phyloP scores from a whole-genome alignment of 2,329 filamentous ascomycete species.

The Penicillium sp. region DNA sequence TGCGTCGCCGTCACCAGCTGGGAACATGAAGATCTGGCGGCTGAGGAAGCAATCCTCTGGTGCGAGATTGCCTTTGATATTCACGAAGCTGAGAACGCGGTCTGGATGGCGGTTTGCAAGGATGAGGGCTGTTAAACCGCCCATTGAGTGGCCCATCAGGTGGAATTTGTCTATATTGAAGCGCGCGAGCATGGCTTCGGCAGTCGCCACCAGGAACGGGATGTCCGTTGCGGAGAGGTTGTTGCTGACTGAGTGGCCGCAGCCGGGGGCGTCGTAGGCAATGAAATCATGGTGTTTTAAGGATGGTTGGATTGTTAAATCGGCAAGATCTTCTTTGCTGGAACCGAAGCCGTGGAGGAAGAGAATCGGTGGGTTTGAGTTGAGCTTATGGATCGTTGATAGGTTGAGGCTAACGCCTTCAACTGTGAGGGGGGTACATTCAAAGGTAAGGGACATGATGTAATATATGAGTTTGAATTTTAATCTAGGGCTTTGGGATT shows the following conservation, averaged over 20 bases:
- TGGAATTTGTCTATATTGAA: conserved; percentile 22
- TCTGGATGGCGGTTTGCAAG: conserved; percentile 16
- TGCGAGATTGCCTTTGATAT: conserved; percentile 26
- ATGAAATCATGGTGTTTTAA: conserved; percentile 19
- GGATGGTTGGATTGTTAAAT: conserved; percentile 13
- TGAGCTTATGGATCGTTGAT: conserved; percentile 21
- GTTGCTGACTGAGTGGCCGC: conserved; percentile 19
- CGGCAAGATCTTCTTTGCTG: conserved; percentile 26
- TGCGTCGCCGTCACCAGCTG: conserved; percentile 8
- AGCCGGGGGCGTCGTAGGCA: conserved; percentile 25
- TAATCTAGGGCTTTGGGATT: neutral
- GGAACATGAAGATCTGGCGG: conserved; percentile 23
- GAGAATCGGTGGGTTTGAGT: conserved; percentile 17
- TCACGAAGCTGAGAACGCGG: conserved; percentile 22
- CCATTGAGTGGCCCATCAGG: conserved; percentile 28
- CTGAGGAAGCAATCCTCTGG: conserved; percentile 28
- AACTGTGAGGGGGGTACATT: conserved; percentile 15
- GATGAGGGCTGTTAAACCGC: conserved; percentile 22
- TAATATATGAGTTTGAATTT: neutral
- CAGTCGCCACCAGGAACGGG: conserved; percentile 25
- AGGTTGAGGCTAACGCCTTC: conserved; percentile 20
- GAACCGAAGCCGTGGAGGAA: conserved; percentile 29
- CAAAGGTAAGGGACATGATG: conserved; percentile 11
- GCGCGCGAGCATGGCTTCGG: conserved; percentile 17
- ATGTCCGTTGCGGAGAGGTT: conserved; percentile 21